Evolutionary conservation across 805 yeast species (phyloP), one percentile per base, ranked within the genome.

Genomic region (Starmerella sp.): DNA sequence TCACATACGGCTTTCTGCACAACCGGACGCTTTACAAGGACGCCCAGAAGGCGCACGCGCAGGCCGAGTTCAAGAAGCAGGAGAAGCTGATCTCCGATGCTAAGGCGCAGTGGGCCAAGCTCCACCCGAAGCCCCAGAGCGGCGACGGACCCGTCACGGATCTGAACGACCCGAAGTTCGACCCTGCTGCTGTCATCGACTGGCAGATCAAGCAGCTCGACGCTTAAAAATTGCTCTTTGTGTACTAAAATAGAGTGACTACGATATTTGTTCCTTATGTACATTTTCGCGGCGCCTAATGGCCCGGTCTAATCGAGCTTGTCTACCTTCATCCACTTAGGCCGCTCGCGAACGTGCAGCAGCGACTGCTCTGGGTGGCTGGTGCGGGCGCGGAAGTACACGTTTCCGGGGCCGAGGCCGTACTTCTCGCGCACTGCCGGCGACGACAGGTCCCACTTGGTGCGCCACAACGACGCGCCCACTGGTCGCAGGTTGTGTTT

Each of bases 391-490:
- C 66, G 62, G 64, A 45, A 62, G 57, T 51, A 91, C 6, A 91
- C 86, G 61, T 81, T 76, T 51, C 96, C 97, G 57, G 73, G 68
- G 17, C 82, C 83, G 57, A 91, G 74, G 4, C 88, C 91, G 66
- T 84, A 86, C 66, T 76, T 69, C 59, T 75, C 78, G 69, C 97
- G 81, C 31, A 90, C 83, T 4, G 66, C 67, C 34, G 76, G 76
- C 45, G 86, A 84, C 62, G 83, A 79, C 48, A 57, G 52, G 69
- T 93, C 97, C 81, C 84, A 91, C 43, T 70, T 73, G 61, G 83
- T 81, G 76, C 97, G 82, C 91, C 95, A 91, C 47, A 87, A 76
- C 67, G 88, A 95, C 1, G 95, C 96, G 31, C 97, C 97, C 48
- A 90, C 80, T 1, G 97, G 80, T n/a, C 73, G 72, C 61, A 93